Conservation (phyloP, 2,329 filamentous ascomycete species). For the Ophiostoma ips region DNA sequence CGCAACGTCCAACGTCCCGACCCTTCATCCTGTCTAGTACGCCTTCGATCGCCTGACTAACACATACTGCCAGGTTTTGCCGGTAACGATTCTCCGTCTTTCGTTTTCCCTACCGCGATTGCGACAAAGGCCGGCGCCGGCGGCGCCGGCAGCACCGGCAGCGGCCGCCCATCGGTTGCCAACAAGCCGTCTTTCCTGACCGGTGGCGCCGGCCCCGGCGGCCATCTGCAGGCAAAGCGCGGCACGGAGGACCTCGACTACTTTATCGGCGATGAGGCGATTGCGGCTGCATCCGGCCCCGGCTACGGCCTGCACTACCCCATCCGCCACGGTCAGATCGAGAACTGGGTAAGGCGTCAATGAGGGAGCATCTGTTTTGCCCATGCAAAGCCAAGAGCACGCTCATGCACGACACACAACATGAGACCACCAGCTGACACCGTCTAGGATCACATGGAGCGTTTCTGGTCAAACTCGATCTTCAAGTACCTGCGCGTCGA, state of each 20-base stretch:
- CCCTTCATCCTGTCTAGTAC: not conserved
- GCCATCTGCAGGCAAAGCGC: slow-evolving; percentile 79
- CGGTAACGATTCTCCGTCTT: slow-evolving; percentile 97
- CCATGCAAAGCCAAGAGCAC: no score
- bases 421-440: not conserved
- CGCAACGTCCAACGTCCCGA: slow-evolving; percentile 2
- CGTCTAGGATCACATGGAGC: slow-evolving; percentile 86
- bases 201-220: slow-evolving; percentile 68
- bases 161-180: slow-evolving; percentile 75
- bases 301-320: slow-evolving; percentile 97
- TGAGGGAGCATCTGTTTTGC: no score
- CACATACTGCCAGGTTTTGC: slow-evolving; percentile 59
- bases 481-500: slow-evolving; percentile 98
- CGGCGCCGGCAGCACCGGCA: slow-evolving; percentile 61
- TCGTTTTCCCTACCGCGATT: slow-evolving; percentile 98
- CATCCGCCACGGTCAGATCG: slow-evolving; percentile 93
- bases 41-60: not conserved
- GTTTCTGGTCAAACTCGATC: slow-evolving; percentile 99
- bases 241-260: slow-evolving; percentile 97
- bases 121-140: slow-evolving; percentile 74
- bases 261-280: slow-evolving; percentile 95
- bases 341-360: slow-evolving; percentile 69
- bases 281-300: slow-evolving; percentile 69
- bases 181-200: slow-evolving; percentile 95
- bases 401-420: no score